Conservation (phyloP, 176 grass and related monocot species). For the Poa pratensis region DNA sequence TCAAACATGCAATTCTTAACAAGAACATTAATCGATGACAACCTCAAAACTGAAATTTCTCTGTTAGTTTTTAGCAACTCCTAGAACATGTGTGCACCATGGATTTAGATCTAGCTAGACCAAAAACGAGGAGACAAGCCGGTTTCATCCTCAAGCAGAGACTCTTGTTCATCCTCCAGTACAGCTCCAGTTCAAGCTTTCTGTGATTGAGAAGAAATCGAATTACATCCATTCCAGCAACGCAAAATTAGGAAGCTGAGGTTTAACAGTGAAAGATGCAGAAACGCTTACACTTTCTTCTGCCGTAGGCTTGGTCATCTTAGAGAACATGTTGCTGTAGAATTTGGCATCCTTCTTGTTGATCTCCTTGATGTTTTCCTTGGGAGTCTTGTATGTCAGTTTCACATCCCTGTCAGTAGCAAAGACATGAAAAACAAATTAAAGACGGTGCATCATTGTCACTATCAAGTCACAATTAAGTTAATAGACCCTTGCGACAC, state of each 20-base stretch:
- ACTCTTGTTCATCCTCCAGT: neutral
- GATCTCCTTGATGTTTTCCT: constrained; percentile 86
- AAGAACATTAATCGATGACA: neutral
- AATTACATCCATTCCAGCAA: neutral
- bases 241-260: neutral
- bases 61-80: constrained; percentile 5
- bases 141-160: too few species aligned
- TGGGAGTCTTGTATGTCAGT: constrained; percentile 72
- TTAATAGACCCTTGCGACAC: neutral
- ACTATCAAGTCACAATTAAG: neutral
- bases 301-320: constrained; percentile 65
- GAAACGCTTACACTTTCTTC: constrained; percentile 49
- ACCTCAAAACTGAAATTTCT: constrained; percentile 17
- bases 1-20: neutral
- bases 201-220: neutral
- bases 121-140: neutral
- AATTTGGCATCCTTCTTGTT: constrained; percentile 93
- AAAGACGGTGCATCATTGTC: neutral
- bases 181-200: neutral
- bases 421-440: neutral
- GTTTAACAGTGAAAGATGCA: neutral
- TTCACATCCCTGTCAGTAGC: constrained; percentile 73
- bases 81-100: constrained; percentile 12
- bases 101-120: constrained; percentile 15
- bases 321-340: constrained; percentile 93